Evolutionary conservation across 2,329 filamentous ascomycete species (phyloP).

Genomic region (Raffaelea ambrosiae): DNA sequence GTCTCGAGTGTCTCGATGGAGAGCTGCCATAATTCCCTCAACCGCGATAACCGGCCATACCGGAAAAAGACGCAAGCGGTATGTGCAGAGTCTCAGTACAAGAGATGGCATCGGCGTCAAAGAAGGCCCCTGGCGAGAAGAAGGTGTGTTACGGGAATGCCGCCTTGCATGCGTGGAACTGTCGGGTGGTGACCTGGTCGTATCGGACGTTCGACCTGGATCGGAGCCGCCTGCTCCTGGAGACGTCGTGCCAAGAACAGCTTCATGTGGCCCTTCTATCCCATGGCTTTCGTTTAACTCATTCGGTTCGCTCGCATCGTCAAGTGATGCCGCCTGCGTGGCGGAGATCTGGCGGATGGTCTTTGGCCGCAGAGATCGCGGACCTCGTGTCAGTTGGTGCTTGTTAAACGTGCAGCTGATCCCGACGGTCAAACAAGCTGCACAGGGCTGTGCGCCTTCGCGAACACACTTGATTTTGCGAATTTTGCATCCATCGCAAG

Average conservation of each 20-base stretch:
- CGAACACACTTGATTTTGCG: slow-evolving; percentile 46
- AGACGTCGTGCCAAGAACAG: slow-evolving; percentile 11
- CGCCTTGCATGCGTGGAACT: neutral
- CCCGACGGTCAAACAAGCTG: slow-evolving; percentile 31
- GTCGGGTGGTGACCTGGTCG: neutral
- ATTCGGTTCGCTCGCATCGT: too few species aligned
- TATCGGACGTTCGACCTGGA: neutral
- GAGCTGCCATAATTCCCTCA: slow-evolving; percentile 27
- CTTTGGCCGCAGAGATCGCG: slow-evolving; percentile 33
- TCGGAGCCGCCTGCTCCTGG: neutral
- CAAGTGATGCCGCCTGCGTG: neutral
- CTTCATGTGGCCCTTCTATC: too few species aligned
- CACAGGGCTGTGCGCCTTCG: slow-evolving; percentile 36
- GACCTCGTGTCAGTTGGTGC: slow-evolving; percentile 33
- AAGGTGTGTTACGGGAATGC: too few species aligned
- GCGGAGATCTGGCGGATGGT: slow-evolving; percentile 32
- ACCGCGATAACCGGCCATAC: slow-evolving; percentile 43
- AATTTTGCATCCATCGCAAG: slow-evolving; percentile 44
- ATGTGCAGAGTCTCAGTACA: slow-evolving; percentile 30
- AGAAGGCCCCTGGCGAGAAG: too few species aligned
- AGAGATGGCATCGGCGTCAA: slow-evolving; percentile 12
- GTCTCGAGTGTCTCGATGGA: slow-evolving; percentile 24
- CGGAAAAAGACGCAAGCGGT: slow-evolving; percentile 40
- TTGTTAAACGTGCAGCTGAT: slow-evolving; percentile 43
- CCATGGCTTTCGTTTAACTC: too few species aligned